phyloP scores from a whole-genome alignment of 192 early-diverging fungal species.

The Fimicolochytrium jonesii region DNA sequence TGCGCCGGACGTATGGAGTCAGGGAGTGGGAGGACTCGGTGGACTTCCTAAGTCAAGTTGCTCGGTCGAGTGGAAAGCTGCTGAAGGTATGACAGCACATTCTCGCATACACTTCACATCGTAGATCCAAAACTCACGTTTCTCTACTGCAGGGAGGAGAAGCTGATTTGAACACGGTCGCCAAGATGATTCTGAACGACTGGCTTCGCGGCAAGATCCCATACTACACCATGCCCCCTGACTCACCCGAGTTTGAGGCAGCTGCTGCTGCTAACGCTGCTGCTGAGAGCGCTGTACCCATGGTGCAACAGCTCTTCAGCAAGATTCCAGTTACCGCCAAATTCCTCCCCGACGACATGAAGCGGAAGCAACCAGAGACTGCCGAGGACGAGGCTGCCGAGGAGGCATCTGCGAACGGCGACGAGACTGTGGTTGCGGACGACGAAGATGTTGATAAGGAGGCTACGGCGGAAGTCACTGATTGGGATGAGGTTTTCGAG shows the following conservation, averaged over 20 bases:
- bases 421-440: constrained; percentile 19
- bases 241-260: constrained; percentile 30
- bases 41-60: constrained; percentile 91
- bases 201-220: constrained; percentile 98
- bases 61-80: constrained; percentile 81
- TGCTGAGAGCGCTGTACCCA: constrained; percentile 15
- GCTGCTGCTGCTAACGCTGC: constrained; percentile 24
- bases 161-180: constrained; percentile 83
- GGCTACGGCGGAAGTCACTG: constrained; percentile 47
- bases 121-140: background rate
- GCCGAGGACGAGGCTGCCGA: constrained; percentile 41
- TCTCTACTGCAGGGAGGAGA: constrained; percentile 71
- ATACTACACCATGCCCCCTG: constrained; percentile 82
- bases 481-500: constrained; percentile 88
- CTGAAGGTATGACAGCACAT: constrained; percentile 49
- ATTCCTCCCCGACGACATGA: constrained; percentile 81
- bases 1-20: constrained; percentile 88
- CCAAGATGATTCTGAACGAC: constrained; percentile 98
- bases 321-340: constrained; percentile 87
- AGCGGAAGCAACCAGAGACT: constrained; percentile 34
- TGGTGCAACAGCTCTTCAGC: constrained; percentile 83
- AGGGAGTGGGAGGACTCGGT: constrained; percentile 76
- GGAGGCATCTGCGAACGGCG: constrained; percentile 37
- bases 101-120: background rate
- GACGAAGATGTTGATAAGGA: constrained; percentile 39